Evolutionary conservation across 1,284 basidiomycete species (phyloP), one percentile per base, ranked within the genome.

Genomic region (Dichomitus squalens): DNA sequence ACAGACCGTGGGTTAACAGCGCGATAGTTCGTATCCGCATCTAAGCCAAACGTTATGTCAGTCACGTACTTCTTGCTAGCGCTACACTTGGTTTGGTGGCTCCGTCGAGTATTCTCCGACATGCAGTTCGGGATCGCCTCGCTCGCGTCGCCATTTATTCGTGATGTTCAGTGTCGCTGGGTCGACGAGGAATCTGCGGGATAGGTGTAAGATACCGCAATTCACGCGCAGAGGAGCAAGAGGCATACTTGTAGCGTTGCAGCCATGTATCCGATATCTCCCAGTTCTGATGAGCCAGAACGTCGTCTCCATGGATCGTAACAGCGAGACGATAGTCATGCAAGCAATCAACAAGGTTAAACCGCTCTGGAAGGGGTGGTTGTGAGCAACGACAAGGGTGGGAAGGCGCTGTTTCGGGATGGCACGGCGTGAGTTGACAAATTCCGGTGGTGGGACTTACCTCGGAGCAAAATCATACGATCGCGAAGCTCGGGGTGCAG

Each of bases 401-500:
- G 33, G 12, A 53, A 23, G 21, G 8, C 34, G 72, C 46, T 70
- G 9, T 12, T 50, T 27, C 23, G 7, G 11, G 34, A 36, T 16
- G 23, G 7, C 6, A 35, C 16, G 35, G 38, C 21, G 52, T 29
- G 5, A 35, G 43, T 21, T 18, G 12, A 23, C 12, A 25, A 12
- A n/a, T 27, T 25, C 36, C 27, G n/a, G 29, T 33, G 50, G 25
- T 47, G n/a, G 39, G 68, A 47, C 75, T 52, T 63, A 90, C 92
- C 90, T 75, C 92, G 82, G 25, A 93, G 74, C 14, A 95, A 76
- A 66, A 96, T 96, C 83, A 96, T 90, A 31, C 92, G 84, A 70
- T 96, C 94, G 44, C 94, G 83, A 57, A 96, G 77, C 60, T 92
- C 89, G 41, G 94, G 91, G 74, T 95, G 91, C 59, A 93, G 81